These are phyloP conservation scores for Endocarpon pusillum DNA, from an alignment of 495 filamentous ascomycete species.

Conservation along the genomic window DNA sequence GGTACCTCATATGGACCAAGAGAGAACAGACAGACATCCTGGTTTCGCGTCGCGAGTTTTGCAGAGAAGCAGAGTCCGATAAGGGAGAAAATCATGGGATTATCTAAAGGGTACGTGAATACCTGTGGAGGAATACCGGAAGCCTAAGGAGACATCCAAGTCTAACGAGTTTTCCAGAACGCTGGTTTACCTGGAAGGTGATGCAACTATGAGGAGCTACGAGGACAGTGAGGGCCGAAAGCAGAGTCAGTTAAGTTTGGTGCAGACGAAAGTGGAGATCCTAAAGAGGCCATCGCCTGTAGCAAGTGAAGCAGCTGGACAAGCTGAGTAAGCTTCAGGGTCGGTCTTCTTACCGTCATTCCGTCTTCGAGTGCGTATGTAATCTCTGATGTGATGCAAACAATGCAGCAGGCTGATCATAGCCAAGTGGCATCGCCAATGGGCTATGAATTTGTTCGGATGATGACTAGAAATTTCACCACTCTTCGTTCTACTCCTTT, in stretches of 20 bases:
- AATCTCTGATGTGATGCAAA: too few relatives aligned
- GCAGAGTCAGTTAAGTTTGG: constrained; percentile 38
- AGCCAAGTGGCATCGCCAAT: too few relatives aligned
- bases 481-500: too few relatives aligned
- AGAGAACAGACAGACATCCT: constrained; percentile 54
- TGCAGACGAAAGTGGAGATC: constrained; percentile 37
- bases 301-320: background rate
- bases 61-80: constrained; percentile 32
- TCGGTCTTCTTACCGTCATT: too few relatives aligned
- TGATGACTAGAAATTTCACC: too few relatives aligned
- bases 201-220: constrained; percentile 38
- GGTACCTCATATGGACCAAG: constrained; percentile 36
- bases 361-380: too few relatives aligned
- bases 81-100: constrained; percentile 43
- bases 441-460: too few relatives aligned
- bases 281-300: background rate
- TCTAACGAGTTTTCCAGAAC: constrained; percentile 25
- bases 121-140: too few relatives aligned
- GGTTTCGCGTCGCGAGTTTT: constrained; percentile 58
- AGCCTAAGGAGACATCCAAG: too few relatives aligned
- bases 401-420: too few relatives aligned
- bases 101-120: constrained; percentile 79
- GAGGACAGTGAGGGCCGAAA: constrained; percentile 46
- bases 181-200: constrained; percentile 56
- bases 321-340: too few relatives aligned